Evolutionary conservation across 768 basidiomycete genomes (phyloP).

Genomic region (Agrocybe praecox): DNA sequence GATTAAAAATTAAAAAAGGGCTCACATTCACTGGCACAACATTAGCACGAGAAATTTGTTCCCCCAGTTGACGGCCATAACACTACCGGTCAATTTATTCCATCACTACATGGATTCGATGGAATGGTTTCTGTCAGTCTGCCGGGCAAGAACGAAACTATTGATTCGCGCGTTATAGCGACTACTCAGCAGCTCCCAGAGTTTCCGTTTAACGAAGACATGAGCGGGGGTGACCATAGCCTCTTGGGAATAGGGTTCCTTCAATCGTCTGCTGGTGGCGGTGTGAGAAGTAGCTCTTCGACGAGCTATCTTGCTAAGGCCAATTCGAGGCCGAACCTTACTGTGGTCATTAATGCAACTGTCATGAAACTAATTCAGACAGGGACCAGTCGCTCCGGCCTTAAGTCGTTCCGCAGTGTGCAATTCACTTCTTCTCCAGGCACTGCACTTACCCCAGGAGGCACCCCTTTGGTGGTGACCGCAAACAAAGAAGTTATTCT

Average conservation of each 20-base stretch:
- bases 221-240: slow-evolving; percentile 8
- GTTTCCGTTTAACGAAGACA: slow-evolving; percentile 35
- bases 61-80: slow-evolving; percentile 1
- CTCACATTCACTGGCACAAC: not conserved
- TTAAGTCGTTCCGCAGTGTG: slow-evolving; percentile 22
- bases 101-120: not conserved
- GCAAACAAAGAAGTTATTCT: slow-evolving; percentile 21
- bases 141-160: not conserved
- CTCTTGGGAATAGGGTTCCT: slow-evolving; percentile 14
- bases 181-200: slow-evolving; percentile 25
- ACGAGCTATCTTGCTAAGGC: slow-evolving; percentile 8
- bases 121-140: not conserved
- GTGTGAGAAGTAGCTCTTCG: slow-evolving; percentile 14
- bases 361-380: slow-evolving; percentile 21
- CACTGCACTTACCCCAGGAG: not conserved
- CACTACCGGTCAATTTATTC: not conserved
- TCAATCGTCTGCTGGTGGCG: slow-evolving; percentile 8
- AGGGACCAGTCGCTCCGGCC: not conserved
- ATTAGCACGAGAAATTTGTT: not conserved
- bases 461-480: not conserved
- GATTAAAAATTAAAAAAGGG: not conserved
- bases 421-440: slow-evolving; percentile 14
- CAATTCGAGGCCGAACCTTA: slow-evolving; percentile 7
- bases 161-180: slow-evolving; percentile 11
- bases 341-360: slow-evolving; percentile 13